Evolutionary conservation across 2,329 filamentous ascomycete genomes (phyloP), one percentile per base, ranked within the genome.

Genomic region (Verticillium longisporum): DNA sequence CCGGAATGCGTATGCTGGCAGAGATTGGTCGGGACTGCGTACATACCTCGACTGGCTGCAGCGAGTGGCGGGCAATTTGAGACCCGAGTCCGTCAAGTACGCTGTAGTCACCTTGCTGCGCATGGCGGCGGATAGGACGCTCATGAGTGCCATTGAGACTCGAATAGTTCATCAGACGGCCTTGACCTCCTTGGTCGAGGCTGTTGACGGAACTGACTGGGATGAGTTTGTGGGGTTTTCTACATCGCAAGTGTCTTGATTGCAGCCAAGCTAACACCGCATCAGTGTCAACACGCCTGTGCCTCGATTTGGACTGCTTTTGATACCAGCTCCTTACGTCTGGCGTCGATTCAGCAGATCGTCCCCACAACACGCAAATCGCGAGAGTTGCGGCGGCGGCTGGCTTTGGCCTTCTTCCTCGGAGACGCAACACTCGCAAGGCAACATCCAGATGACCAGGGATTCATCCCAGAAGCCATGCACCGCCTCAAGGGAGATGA

Each of bases 331-430:
- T 26, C n/a, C n/a, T 50, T 50, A 18, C 45, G 45, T 9, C 18
- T 50, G 6, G 45, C 45, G 21, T 21, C 45, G 21, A 18, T 50
- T 18, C 45, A 50, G 11, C 45, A 50, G 18, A 50, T 50, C 6
- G 2, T 18, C 3, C 21, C 45, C n/a, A 10, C 18, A 21, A 26
- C 45, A 21, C 21, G 7, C 18, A 50, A 50, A 26, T 50, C 45
- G 9, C 45, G 45, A 26, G 82, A 87, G 38, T 76, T 94, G 33
- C 83, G 88, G 36, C 81, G 88, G 11, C 79, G 87, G 37, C 78
- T 95, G 7, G 88, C 90, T 3, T 75, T 88, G 5, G 80, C 83
- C 1, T 87, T 86, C 65, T 78, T 91, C 64, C 83, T 90, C 63
- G 70, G 78, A 34, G 78, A 86, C 64, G 67, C 76, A 0, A 64